Percentiles rank a stretch among this genome's conserved stretches.
Conservation (phyloP, 495 filamentous ascomycete genomes). For the Neurospora discreta region DNA sequence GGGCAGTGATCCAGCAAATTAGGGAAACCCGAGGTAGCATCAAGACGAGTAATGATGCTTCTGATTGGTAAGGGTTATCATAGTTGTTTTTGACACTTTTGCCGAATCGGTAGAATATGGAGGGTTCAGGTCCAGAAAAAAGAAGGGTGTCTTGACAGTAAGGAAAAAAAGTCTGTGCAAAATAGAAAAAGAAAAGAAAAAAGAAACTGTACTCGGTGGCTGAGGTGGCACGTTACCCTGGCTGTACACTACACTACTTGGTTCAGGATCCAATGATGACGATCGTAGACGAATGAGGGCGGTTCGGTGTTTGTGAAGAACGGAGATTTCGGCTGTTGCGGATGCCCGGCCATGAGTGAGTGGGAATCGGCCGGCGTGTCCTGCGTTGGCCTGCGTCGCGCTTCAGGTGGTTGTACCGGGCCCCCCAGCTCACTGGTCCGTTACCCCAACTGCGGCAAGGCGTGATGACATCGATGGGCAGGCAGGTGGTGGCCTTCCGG, state of each 20-base stretch:
- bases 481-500: not conserved
- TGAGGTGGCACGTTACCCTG: not conserved
- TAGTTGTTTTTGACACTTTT: not conserved
- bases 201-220: not conserved
- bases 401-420: not conserved
- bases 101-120: not conserved
- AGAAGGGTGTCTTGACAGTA: not conserved
- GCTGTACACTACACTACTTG: not conserved
- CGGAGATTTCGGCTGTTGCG: constrained; percentile 20
- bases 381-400: not conserved
- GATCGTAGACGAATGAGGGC: not conserved
- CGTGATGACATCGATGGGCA: not conserved
- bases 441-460: not conserved
- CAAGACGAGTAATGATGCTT: not conserved
- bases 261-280: not conserved
- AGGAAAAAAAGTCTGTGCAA: not conserved
- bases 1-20: not conserved
- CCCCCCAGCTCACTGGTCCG: not conserved
- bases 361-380: not conserved
- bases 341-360: not conserved
- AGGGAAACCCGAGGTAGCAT: not conserved
- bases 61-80: not conserved
- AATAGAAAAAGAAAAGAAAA: not conserved
- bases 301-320: not conserved
- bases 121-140: not conserved